Evolutionary conservation across 2,329 filamentous ascomycete genomes (phyloP), one percentile per base, ranked within the genome.

Genomic region (Aspergillus novoparasiticus): DNA sequence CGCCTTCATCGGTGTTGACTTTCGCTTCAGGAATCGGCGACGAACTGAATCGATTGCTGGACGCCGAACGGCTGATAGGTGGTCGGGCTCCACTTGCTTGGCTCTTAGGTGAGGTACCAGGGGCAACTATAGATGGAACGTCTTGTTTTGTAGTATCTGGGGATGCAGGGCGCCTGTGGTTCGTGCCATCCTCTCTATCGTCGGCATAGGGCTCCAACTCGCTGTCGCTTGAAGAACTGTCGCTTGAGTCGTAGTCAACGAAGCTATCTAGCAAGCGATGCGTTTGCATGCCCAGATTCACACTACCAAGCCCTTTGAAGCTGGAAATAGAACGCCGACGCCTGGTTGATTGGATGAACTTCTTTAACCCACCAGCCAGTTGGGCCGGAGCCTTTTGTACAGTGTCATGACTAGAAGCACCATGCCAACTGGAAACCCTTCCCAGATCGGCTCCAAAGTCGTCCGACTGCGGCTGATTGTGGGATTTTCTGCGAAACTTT

Each of bases 281-380:
- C 3, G 91, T 93, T 66, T 89, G 89, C 78, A 94, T 94, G 1
- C 90, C 89, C 65, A 92, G 82, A 67, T 83, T 91, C 26, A 91
- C 83, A 3, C 89, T 67, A 32, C 73, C 89, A 55, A 91, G 77
- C 12, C 79, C 77, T 32, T 76, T 78, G 58, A 84, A 72, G 58
- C 82, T 80, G 21, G 80, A 79, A 10, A 84, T 75, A 4, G 84
- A 83, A 34, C 78, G 77, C 64, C 80, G 80, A 54, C 76, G 85
- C 83, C 67, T 88, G 1, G 87, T 86, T 61, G 85, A 87, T 63
- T 84, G 85, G 1, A 91, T 83, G 43, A 92, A 81, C 62, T 85
- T 87, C 32, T 84, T 81, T 26, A 93, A 76, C 28, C 89, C 86
- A 30, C 85, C 82, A 64, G 88, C 82, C 58, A 88, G 74, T 50